phyloP scores from a whole-genome alignment of 1,284 basidiomycete species.

The Sanguinoderma infundibulare region DNA sequence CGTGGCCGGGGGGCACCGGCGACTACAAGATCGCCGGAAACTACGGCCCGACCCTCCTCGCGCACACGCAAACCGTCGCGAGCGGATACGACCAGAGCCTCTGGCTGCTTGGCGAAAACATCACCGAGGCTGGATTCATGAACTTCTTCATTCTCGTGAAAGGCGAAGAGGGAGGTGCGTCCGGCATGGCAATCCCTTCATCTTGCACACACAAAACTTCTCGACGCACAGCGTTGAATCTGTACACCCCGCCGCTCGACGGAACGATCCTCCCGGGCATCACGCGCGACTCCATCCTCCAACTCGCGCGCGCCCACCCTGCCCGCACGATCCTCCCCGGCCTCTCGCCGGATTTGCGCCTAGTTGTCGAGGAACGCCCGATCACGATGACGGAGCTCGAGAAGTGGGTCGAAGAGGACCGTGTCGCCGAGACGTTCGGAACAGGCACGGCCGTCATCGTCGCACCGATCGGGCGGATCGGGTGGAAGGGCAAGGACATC shows the following conservation, averaged over 20 bases:
- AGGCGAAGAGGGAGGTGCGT: slow-evolving; percentile 48
- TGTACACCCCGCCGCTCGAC: slow-evolving; percentile 78
- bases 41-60: slow-evolving; percentile 71
- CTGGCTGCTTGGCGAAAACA: slow-evolving; percentile 50
- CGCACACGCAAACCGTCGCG: slow-evolving; percentile 64
- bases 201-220: not conserved
- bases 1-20: slow-evolving; percentile 85
- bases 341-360: slow-evolving; percentile 41
- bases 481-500: slow-evolving; percentile 55
- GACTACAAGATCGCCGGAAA: slow-evolving; percentile 71
- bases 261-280: slow-evolving; percentile 78
- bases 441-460: slow-evolving; percentile 73
- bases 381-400: slow-evolving; percentile 69
- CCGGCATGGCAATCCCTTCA: slow-evolving; percentile 9
- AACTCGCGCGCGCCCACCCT: slow-evolving; percentile 57
- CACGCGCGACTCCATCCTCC: slow-evolving; percentile 75
- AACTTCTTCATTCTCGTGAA: slow-evolving; percentile 63
- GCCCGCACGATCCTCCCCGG: slow-evolving; percentile 40
- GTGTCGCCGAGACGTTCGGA: slow-evolving; percentile 69
- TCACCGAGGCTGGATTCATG: slow-evolving; percentile 64
- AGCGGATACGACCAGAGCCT: slow-evolving; percentile 76
- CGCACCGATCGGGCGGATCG: slow-evolving; percentile 60
- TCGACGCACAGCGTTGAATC: slow-evolving; percentile 52
- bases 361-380: slow-evolving; percentile 62
- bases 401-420: slow-evolving; percentile 49